Percentiles rank a stretch among this genome's conserved stretches.
Conservation (phyloP, 208 protist genomes). For the Leishmania amazonensis region DNA sequence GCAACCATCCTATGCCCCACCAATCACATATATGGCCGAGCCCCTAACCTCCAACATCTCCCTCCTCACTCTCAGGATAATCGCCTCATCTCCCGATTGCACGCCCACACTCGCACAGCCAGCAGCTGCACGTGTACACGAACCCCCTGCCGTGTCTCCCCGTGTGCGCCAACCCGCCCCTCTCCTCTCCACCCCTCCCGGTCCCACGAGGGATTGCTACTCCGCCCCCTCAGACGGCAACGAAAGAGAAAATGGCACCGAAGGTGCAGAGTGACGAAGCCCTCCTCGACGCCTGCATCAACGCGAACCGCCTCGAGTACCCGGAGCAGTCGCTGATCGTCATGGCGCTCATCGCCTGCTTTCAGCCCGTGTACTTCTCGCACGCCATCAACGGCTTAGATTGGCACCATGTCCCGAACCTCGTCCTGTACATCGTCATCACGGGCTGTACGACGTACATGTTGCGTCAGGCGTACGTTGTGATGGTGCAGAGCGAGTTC, state of each 20-base stretch:
- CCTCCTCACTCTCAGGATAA: neutral
- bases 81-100: neutral
- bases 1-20: neutral
- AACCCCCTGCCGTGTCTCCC: neutral
- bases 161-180: neutral
- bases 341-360: slow-evolving; percentile 66
- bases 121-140: neutral
- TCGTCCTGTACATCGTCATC: slow-evolving; percentile 62
- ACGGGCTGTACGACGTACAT: slow-evolving; percentile 67
- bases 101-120: neutral
- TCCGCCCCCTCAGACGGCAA: neutral
- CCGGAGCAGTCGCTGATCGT: slow-evolving; percentile 64
- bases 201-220: neutral
- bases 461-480: slow-evolving; percentile 80
- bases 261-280: slow-evolving; percentile 51
- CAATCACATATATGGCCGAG: neutral
- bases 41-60: neutral
- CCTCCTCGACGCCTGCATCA: slow-evolving; percentile 86
- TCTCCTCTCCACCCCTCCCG: neutral
- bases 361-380: slow-evolving; percentile 86
- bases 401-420: slow-evolving; percentile 57
- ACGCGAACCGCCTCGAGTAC: slow-evolving; percentile 83
- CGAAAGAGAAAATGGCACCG: neutral
- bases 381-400: slow-evolving; percentile 86
- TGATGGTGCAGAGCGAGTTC: slow-evolving; percentile 91